A percentile compares a stretch with the other conserved stretches of the same genome.
These are phyloP conservation scores for Arabidopsis lyrata DNA, from an alignment of 441 rosid genomes.

Conservation along the genomic window DNA sequence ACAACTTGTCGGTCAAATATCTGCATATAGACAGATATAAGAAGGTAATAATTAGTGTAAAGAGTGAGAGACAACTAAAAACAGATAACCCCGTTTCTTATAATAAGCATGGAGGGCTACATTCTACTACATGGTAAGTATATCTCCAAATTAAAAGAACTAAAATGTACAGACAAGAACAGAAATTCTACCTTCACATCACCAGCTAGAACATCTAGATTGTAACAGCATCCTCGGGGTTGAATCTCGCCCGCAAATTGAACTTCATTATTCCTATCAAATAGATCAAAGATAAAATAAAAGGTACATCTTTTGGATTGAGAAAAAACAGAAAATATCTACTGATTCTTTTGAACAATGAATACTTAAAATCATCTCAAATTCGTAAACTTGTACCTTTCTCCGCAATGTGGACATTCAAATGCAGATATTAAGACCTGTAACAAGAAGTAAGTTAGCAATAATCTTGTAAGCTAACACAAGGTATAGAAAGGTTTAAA, in stretches of 20 bases:
- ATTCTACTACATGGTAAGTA: constrained; percentile 1
- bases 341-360: neutral
- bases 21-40: constrained; percentile 51
- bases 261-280: constrained; percentile 86
- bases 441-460: constrained; percentile 20
- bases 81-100: neutral
- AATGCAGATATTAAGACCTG: constrained; percentile 93
- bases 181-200: constrained; percentile 61
- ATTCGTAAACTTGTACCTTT: constrained; percentile 60
- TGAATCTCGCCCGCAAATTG: constrained; percentile 98
- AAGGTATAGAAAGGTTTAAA: constrained; percentile 9
- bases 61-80: neutral
- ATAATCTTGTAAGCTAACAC: constrained; percentile 1
- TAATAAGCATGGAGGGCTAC: constrained; percentile 1
- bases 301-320: neutral
- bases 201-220: constrained; percentile 64
- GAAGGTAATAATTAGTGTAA: constrained; percentile 5
- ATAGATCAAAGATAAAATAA: neutral
- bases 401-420: constrained; percentile 89
- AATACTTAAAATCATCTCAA: neutral
- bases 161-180: neutral
- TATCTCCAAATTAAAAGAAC: neutral
- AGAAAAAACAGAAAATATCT: constrained; percentile 2
- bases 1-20: constrained; percentile 79
- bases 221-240: constrained; percentile 70